These are phyloP conservation scores for Glycine soja DNA, from an alignment of 306 rosid genomes.

Conservation along the genomic window DNA sequence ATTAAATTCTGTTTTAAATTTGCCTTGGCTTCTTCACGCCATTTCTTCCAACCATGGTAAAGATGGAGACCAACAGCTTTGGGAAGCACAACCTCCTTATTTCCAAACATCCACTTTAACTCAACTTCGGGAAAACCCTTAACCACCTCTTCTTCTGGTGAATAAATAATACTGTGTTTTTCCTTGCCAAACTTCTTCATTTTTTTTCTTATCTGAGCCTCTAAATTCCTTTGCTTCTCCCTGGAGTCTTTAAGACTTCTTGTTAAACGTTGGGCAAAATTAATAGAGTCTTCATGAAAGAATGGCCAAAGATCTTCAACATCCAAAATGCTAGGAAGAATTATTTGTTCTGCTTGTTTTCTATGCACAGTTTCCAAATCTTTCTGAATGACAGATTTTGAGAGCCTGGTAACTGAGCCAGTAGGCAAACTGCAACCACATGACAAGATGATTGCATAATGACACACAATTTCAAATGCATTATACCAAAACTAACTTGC, in stretches of 20 bases:
- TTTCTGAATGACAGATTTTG: conserved; percentile 72
- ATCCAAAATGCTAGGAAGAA: conserved; percentile 79
- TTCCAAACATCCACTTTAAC: conserved; percentile 90
- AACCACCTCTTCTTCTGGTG: conserved; percentile 82
- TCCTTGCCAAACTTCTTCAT: conserved; percentile 79
- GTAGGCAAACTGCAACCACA: conserved; percentile 66
- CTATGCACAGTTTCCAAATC: conserved; percentile 83
- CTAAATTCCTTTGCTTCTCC: conserved; percentile 69
- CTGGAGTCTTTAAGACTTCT: conserved; percentile 79
- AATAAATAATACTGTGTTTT: conserved; percentile 58
- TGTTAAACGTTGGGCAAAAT: conserved; percentile 66
- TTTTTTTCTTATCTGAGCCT: conserved; percentile 67
- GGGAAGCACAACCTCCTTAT: conserved; percentile 83
- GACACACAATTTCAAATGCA: conserved; percentile 45
- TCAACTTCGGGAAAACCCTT: conserved; percentile 91
- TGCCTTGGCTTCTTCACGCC: conserved; percentile 88
- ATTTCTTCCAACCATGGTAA: conserved; percentile 93
- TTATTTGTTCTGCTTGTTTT: conserved; percentile 70
- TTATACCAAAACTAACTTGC: conserved; percentile 26
- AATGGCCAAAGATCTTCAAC: conserved; percentile 65
- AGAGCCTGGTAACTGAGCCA: conserved; percentile 65
- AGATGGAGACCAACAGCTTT: conserved; percentile 80
- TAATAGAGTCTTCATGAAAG: conserved; percentile 65
- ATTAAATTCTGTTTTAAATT: conserved; percentile 72
- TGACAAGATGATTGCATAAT: conserved; percentile 50